These are phyloP conservation scores for Metschnikowia hibisci DNA, from an alignment of 805 yeast species.

Conservation along the genomic window DNA sequence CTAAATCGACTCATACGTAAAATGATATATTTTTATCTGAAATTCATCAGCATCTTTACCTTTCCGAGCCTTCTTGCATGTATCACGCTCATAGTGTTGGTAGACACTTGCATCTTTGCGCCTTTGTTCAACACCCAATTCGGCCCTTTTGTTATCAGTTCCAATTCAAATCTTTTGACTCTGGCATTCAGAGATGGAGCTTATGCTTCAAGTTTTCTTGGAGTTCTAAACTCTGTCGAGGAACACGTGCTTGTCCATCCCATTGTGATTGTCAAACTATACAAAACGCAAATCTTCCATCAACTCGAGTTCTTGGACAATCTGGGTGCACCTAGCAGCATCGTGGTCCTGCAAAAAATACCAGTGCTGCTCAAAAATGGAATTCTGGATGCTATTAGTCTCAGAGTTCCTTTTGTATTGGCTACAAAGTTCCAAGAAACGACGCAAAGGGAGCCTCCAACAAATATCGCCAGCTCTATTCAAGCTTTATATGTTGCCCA, in stretches of 20 bases:
- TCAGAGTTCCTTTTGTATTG: not conserved
- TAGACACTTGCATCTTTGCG: slow-evolving; percentile 4
- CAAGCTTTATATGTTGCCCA: not conserved
- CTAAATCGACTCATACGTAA: not conserved
- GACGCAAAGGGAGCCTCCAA: not conserved
- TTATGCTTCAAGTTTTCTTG: not conserved
- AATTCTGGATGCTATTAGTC: not conserved
- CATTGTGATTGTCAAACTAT: slow-evolving; percentile 1
- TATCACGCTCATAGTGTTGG: slow-evolving; percentile 1
- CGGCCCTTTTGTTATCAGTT: not conserved
- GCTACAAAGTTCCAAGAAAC: not conserved
- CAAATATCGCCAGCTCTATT: not conserved
- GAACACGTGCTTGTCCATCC: not conserved
- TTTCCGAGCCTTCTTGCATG: slow-evolving; percentile 3
- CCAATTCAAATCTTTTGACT: not conserved
- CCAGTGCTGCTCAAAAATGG: not conserved
- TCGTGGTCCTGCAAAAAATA: not conserved
- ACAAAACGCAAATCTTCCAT: not conserved
- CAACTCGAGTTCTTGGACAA: not conserved
- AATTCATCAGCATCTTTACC: not conserved
- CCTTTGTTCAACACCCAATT: not conserved
- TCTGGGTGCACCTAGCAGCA: not conserved
- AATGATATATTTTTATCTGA: not conserved
- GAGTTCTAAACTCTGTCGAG: not conserved
- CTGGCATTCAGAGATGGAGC: not conserved